Conservation (phyloP, 2,329 filamentous ascomycete species). For the Venturia carpophila region DNA sequence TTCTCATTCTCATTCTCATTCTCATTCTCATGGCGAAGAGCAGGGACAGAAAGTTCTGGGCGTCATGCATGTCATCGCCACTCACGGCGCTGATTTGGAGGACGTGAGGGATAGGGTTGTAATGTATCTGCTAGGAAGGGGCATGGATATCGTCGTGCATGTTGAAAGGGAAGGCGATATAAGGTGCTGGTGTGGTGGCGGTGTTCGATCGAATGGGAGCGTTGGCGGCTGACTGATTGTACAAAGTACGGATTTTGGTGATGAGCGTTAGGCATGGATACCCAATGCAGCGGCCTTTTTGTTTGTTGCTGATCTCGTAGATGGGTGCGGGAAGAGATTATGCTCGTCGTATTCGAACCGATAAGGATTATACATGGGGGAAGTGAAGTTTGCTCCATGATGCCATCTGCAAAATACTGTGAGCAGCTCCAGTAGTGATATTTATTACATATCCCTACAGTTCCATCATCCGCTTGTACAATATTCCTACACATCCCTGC, state of each 20-base stretch:
- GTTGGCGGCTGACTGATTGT: background rate
- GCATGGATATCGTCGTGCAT: constrained; percentile 78
- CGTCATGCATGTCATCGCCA: constrained; percentile 77
- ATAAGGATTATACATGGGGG: too few relatives aligned
- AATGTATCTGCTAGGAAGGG: constrained; percentile 60
- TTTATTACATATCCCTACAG: too few relatives aligned
- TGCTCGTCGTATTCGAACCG: too few relatives aligned
- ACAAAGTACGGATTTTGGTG: background rate
- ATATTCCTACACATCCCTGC: background rate
- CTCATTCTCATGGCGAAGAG: constrained; percentile 25
- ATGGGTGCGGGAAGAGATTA: too few relatives aligned
- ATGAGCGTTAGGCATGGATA: background rate
- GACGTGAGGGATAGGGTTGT: constrained; percentile 74
- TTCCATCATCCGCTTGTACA: too few relatives aligned
- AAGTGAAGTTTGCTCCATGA: too few relatives aligned
- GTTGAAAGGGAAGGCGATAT: constrained; percentile 76
- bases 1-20: constrained; percentile 29
- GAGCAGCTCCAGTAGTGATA: background rate
- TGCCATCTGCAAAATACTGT: background rate
- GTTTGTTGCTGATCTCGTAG: too few relatives aligned
- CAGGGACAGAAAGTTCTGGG: constrained; percentile 56
- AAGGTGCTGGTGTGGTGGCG: constrained; percentile 53
- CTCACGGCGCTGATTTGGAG: constrained; percentile 63
- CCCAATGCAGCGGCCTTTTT: background rate
- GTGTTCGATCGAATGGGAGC: background rate